Evolutionary conservation across 805 yeast species (phyloP).

Genomic region (Suhomyces xylopsoci): DNA sequence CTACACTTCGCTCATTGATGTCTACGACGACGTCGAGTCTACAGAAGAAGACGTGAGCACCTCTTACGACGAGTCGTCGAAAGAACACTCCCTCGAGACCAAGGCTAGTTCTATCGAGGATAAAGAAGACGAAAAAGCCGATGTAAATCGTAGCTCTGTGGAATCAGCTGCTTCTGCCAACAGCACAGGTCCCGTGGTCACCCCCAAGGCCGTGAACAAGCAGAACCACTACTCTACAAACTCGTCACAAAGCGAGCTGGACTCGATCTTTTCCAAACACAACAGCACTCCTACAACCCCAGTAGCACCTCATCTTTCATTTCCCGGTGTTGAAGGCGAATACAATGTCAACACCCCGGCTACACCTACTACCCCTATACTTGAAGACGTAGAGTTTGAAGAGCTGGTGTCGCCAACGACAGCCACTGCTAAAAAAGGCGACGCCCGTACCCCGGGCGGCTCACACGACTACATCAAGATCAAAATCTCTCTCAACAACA

Average conservation of each 20-base stretch:
- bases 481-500: conserved; percentile 23
- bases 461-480: conserved; percentile 19
- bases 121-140: not conserved
- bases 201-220: conserved; percentile 1
- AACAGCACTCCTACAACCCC: conserved; percentile 6
- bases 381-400: conserved; percentile 11
- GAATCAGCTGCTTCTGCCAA: conserved; percentile 1
- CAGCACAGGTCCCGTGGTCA: not conserved
- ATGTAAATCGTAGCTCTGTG: conserved; percentile 1
- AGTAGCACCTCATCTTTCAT: not conserved
- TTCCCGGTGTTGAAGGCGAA: conserved; percentile 1
- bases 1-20: conserved; percentile 27
- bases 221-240: conserved; percentile 6
- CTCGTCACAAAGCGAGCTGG: conserved; percentile 10
- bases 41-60: not conserved
- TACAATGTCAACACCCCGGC: conserved; percentile 1
- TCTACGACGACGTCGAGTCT: conserved; percentile 22
- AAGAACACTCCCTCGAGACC: conserved; percentile 5
- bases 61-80: not conserved
- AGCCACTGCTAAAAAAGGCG: not conserved
- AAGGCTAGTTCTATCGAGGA: conserved; percentile 1
- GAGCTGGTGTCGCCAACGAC: not conserved
- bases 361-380: conserved; percentile 13
- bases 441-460: not conserved
- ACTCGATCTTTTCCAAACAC: conserved; percentile 11